These are phyloP conservation scores for Leishmania tropica DNA, from an alignment of 208 protist species.

Conservation along the genomic window DNA sequence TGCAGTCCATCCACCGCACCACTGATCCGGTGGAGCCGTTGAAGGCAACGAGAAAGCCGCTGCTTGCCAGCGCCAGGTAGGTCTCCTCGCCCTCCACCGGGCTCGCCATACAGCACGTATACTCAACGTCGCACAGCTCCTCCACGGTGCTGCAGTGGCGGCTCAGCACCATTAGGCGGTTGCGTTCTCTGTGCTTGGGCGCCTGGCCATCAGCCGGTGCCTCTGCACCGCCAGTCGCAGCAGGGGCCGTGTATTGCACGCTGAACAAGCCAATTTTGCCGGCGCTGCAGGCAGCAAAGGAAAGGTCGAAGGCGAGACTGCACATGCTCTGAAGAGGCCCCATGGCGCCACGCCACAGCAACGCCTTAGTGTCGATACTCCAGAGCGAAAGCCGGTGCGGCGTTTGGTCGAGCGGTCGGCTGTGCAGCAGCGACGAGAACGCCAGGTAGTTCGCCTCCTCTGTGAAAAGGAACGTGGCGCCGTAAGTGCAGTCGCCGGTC, in stretches of 20 bases:
- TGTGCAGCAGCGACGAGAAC: slow-evolving; percentile 66
- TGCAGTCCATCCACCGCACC: slow-evolving; percentile 90
- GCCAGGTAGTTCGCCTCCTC: slow-evolving; percentile 51
- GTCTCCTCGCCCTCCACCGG: slow-evolving; percentile 26
- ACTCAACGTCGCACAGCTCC: slow-evolving; percentile 60
- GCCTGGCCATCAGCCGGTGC: background rate
- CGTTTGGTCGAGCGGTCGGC: slow-evolving; percentile 28
- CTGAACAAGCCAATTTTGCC: slow-evolving; percentile 51
- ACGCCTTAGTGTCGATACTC: slow-evolving; percentile 31
- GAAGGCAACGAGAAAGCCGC: slow-evolving; percentile 71
- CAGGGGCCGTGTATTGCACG: slow-evolving; percentile 21
- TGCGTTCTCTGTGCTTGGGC: slow-evolving; percentile 12
- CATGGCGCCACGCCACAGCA: slow-evolving; percentile 80
- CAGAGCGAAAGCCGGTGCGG: slow-evolving; percentile 68
- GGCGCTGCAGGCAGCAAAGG: slow-evolving; percentile 61
- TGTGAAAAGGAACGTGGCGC: slow-evolving; percentile 63
- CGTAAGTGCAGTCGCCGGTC: slow-evolving; percentile 58
- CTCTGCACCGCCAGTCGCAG: too few relatives aligned
- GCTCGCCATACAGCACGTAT: slow-evolving; percentile 42
- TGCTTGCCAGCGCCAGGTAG: slow-evolving; percentile 58
- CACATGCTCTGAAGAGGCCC: slow-evolving; percentile 57
- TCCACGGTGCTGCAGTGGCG: slow-evolving; percentile 61
- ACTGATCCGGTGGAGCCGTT: slow-evolving; percentile 58
- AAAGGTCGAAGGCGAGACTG: slow-evolving; percentile 36
- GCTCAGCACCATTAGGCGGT: slow-evolving; percentile 51